These are phyloP conservation scores for Suhomyces prunicola DNA, from an alignment of 805 yeast species.

Conservation along the genomic window DNA sequence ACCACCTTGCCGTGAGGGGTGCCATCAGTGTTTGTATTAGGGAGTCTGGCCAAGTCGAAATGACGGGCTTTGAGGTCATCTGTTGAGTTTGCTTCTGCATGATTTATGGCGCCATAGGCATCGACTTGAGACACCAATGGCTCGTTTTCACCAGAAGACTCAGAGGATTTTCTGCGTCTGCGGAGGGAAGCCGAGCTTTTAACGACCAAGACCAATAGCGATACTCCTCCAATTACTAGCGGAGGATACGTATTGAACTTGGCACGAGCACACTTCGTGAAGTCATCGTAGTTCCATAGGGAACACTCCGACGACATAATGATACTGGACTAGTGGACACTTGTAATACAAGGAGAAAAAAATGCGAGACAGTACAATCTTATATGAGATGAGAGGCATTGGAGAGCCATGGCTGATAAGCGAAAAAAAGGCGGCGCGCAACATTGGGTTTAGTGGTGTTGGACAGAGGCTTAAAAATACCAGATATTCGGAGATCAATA, in stretches of 20 bases:
- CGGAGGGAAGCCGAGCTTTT: slow-evolving; percentile 16
- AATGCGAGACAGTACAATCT: not conserved
- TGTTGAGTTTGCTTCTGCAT: slow-evolving; percentile 2
- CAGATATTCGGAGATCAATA: not conserved
- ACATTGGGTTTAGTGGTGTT: not conserved
- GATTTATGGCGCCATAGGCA: slow-evolving; percentile 30
- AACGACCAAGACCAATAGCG: slow-evolving; percentile 23
- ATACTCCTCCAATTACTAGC: slow-evolving; percentile 25
- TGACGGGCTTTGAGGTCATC: slow-evolving; percentile 51
- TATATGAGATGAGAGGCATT: not conserved
- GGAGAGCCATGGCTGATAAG: not conserved
- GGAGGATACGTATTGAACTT: slow-evolving; percentile 37
- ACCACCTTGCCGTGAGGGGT: slow-evolving; percentile 54
- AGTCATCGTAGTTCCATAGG: slow-evolving; percentile 61
- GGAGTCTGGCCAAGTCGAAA: slow-evolving; percentile 58
- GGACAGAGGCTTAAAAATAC: not conserved
- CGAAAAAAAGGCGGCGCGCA: not conserved
- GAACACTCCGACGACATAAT: slow-evolving; percentile 13
- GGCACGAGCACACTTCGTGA: slow-evolving; percentile 51
- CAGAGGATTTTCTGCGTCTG: slow-evolving; percentile 8
- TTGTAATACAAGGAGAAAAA: not conserved
- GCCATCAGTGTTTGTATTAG: slow-evolving; percentile 57
- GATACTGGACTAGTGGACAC: not conserved
- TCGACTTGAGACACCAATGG: slow-evolving; percentile 34
- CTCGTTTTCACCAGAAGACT: slow-evolving; percentile 17